A percentile compares a stretch with the other conserved stretches of the same genome.
These are phyloP conservation scores for Neocucurbitaria cava DNA, from an alignment of 2,329 filamentous ascomycete species.

Conservation along the genomic window DNA sequence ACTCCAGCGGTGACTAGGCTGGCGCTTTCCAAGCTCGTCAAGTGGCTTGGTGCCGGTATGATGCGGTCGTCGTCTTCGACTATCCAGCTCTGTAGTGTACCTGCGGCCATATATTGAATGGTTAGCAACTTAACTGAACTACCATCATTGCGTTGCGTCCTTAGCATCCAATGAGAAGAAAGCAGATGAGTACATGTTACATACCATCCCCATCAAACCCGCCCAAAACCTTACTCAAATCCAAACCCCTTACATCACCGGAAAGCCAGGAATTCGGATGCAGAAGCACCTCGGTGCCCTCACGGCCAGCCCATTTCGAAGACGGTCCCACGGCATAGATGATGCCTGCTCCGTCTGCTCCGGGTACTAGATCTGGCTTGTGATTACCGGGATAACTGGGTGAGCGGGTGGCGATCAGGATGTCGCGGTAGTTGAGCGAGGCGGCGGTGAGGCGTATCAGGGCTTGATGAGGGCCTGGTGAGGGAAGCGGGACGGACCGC, in stretches of 20 bases:
- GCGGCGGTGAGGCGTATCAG: conserved; percentile 28
- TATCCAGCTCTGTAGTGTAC: conserved; percentile 46
- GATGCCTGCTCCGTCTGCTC: conserved; percentile 28
- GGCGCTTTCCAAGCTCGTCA: conserved; percentile 39
- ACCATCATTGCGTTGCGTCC: no score
- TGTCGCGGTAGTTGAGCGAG: conserved; percentile 34
- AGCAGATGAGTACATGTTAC: no score
- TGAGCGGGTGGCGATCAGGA: conserved; percentile 18
- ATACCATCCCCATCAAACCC: conserved; percentile 4
- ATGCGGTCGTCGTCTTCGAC: conserved; percentile 26
- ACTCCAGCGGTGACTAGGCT: conserved; percentile 29
- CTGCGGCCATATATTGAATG: no score
- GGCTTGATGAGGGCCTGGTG: conserved; percentile 15
- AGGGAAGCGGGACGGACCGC: neutral
- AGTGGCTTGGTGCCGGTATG: conserved; percentile 20
- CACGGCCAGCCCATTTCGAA: conserved; percentile 19
- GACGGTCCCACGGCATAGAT: conserved; percentile 27
- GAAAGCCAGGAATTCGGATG: conserved; percentile 25
- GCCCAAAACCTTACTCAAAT: conserved; percentile 33
- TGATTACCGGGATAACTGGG: conserved; percentile 21
- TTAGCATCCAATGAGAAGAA: no score
- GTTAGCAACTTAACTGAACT: no score
- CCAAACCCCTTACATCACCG: conserved; percentile 14
- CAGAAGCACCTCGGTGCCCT: conserved; percentile 18
- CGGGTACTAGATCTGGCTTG: conserved; percentile 18